Conservation (phyloP, 2,329 filamentous ascomycete species). For the Aureobasidium sp. region DNA sequence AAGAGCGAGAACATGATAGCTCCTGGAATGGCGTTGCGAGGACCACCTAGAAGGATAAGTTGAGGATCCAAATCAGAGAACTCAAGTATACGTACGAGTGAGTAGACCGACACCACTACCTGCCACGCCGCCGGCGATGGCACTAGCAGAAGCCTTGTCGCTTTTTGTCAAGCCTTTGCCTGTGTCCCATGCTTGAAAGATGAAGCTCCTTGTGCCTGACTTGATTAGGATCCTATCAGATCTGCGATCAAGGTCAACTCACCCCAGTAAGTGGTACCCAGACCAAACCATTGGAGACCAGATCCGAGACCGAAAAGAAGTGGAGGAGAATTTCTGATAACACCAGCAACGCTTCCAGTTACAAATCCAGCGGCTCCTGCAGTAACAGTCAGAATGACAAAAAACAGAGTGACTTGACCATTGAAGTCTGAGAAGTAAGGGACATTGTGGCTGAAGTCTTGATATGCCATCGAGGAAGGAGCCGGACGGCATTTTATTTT, state of each 20-base stretch:
- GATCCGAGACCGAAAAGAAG: constrained; percentile 62
- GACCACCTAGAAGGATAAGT: constrained; percentile 37
- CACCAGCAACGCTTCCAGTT: constrained; percentile 37
- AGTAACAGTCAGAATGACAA: not conserved
- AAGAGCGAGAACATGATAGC: constrained; percentile 50
- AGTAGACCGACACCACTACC: constrained; percentile 45
- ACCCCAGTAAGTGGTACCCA: constrained; percentile 72
- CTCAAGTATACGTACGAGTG: constrained; percentile 33
- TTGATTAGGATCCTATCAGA: too few species aligned
- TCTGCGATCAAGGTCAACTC: too few species aligned
- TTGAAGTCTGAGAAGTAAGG: not conserved
- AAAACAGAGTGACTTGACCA: too few species aligned
- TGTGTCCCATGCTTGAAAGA: constrained; percentile 28
- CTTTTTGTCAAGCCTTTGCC: constrained; percentile 39
- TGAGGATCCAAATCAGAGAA: too few species aligned
- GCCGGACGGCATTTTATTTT: not conserved
- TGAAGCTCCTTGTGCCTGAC: constrained; percentile 15
- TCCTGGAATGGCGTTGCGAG: constrained; percentile 47
- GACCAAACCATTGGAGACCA: constrained; percentile 70
- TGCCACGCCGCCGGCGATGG: constrained; percentile 61
- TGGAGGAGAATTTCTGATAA: constrained; percentile 57
- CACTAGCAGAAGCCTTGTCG: constrained; percentile 59
- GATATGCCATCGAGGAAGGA: not conserved
- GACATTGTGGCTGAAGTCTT: too few species aligned
- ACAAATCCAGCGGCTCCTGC: constrained; percentile 58